Base-by-base conservation (phyloP, 257 asterid species). In the Solanum paucissectum region DNA sequence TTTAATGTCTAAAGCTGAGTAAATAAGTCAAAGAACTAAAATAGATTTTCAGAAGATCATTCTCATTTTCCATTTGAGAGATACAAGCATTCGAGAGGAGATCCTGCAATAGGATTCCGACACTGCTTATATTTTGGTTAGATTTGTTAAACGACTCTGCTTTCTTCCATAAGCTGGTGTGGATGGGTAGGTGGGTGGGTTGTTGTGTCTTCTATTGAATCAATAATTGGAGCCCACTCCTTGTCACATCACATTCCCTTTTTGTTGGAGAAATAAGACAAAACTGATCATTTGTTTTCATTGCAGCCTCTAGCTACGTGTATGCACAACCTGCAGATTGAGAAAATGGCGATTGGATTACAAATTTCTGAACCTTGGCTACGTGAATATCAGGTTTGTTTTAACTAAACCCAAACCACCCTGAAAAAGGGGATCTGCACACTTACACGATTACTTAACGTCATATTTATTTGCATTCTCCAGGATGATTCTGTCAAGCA, bases 281-380 rank as follows among this genome's bases (percentile, higher is more conserved):
- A 5, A 16, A 75, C 83, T 32, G 34, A 86, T 42, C 83, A 33
- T 18, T 74, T 36, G 55, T 55, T 49, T 81, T 73, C 74, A 7
- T 91, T 93, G 93, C 98, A 95, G 99, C 98, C 99, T 81, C 96
- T 97, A 34, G 96, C 98, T 64, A 83, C 91, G 64, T 97, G 99
- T 93, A 95, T 95, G 98, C 96, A 95, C 94, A 92, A 91, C 90
- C 94, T 95, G 85, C 99, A 97, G 93, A 92, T 52, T 14, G 95
- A 90, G 91, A 97, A 95, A 92, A 90, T 97, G 96, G 99, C 98
- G 46, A 92, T 95, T 68, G 91, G 95, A 89, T 89, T 97, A 91
- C 98, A 95, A 90, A 90, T 97, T 76, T 82, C 95, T 0, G 99
- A 97, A 88, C 94, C 98, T 68, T 97, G 97, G 98, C 84, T 97